These are phyloP conservation scores for Heracleum sosnowskyi DNA, from an alignment of 129 eudicot genomes.

Conservation along the genomic window DNA sequence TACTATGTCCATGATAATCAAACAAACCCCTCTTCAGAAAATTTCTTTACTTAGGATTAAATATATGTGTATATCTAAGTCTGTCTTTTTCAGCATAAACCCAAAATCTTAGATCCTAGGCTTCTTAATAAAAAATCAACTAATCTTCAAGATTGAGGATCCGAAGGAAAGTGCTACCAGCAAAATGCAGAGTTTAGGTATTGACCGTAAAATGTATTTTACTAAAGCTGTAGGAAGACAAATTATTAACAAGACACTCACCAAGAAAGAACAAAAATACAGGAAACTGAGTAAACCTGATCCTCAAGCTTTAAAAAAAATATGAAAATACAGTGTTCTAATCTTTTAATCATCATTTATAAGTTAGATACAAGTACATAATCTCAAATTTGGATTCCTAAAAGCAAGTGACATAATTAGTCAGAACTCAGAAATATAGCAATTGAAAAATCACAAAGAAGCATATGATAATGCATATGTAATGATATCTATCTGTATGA, in stretches of 20 bases:
- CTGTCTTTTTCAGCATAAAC: constrained; percentile 4
- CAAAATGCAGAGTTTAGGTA: not conserved
- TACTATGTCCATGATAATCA: constrained; percentile 55
- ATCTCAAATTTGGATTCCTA: not conserved
- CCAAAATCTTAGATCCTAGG: not conserved
- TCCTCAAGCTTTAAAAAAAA: not conserved
- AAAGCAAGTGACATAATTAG: not conserved
- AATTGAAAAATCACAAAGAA: not conserved
- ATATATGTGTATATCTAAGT: not conserved
- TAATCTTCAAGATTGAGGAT: not conserved
- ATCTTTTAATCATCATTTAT: not conserved
- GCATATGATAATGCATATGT: not conserved
- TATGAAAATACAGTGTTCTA: too few relatives aligned
- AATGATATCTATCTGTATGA: not conserved
- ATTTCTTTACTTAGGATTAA: not conserved
- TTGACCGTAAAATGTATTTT: too few relatives aligned
- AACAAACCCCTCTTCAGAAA: constrained; percentile 19
- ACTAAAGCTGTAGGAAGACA: not conserved
- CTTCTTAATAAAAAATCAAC: constrained; percentile 11
- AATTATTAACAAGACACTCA: not conserved
- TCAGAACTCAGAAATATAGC: not conserved
- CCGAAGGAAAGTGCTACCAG: constrained; percentile 11
- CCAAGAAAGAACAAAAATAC: not conserved
- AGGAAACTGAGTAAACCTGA: not conserved
- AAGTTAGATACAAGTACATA: not conserved